These are phyloP conservation scores for Physocladia obscura DNA, from an alignment of 192 early-diverging fungal genomes.

Conservation along the genomic window DNA sequence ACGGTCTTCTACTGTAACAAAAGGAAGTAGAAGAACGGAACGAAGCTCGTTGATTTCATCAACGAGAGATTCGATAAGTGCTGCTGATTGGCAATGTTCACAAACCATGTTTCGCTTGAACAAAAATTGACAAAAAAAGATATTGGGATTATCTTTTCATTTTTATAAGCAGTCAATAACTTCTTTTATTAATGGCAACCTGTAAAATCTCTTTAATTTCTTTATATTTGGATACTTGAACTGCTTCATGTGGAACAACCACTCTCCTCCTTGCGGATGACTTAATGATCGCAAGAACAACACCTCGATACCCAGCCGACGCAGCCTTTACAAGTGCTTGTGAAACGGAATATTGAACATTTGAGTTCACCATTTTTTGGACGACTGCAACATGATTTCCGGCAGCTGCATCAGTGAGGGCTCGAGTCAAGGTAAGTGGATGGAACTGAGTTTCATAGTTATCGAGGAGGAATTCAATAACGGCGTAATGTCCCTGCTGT, in stretches of 20 bases:
- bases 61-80: too few relatives aligned
- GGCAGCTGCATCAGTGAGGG: background rate
- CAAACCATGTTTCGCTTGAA: too few relatives aligned
- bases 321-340: slow-evolving; percentile 6
- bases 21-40: too few relatives aligned
- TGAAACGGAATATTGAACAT: background rate
- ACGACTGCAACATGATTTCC: background rate
- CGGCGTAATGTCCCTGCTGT: background rate
- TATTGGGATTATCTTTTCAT: too few relatives aligned
- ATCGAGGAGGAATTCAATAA: background rate
- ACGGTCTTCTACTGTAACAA: too few relatives aligned
- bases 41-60: too few relatives aligned
- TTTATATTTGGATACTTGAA: background rate
- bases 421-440: background rate
- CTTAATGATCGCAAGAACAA: background rate
- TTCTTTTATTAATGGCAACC: slow-evolving; percentile 4
- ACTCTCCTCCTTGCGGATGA: background rate
- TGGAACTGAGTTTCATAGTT: background rate
- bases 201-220: slow-evolving; percentile 12
- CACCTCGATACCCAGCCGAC: background rate
- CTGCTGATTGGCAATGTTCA: too few relatives aligned
- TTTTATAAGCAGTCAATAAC: too few relatives aligned
- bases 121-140: too few relatives aligned
- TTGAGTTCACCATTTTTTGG: background rate
- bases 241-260: slow-evolving; percentile 15